Evolutionary conservation across 225 moss, liverwort and hornwort species (phyloP).

Genomic region (Anthoceros angustus): DNA sequence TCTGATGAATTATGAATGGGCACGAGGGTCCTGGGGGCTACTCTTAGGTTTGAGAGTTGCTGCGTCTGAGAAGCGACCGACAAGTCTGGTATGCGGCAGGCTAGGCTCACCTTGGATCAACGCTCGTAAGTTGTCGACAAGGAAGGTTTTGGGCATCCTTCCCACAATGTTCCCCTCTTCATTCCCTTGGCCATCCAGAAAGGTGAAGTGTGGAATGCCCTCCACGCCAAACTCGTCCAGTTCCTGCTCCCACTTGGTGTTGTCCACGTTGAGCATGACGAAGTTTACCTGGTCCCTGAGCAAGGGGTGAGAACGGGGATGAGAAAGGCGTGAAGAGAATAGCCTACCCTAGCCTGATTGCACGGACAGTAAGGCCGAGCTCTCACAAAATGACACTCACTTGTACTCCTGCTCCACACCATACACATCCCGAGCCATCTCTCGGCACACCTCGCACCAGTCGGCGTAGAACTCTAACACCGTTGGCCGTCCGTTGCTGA

Average conservation of each 20-base stretch:
- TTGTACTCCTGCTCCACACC: conserved; percentile 84
- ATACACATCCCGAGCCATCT: conserved; percentile 83
- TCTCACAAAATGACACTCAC: conserved; percentile 17
- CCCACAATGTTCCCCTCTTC: conserved; percentile 95
- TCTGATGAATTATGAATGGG: too few species aligned
- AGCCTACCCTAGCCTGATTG: neutral
- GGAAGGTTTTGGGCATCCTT: conserved; percentile 48
- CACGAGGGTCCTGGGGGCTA: too few species aligned
- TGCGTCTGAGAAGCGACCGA: conserved; percentile 60
- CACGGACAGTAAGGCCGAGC: neutral
- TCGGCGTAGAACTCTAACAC: conserved; percentile 94
- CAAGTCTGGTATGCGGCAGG: conserved; percentile 68
- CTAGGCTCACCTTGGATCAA: conserved; percentile 56
- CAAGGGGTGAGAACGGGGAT: neutral
- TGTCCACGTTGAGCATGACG: conserved; percentile 99
- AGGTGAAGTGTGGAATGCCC: conserved; percentile 91
- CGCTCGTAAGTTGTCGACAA: conserved; percentile 82
- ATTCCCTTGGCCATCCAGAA: conserved; percentile 71
- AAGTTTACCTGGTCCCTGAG: conserved; percentile 82
- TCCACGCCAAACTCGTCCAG: conserved; percentile 96
- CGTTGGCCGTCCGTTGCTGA: conserved; percentile 73
- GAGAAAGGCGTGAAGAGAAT: neutral
- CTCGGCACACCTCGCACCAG: conserved; percentile 98
- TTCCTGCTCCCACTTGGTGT: conserved; percentile 82
- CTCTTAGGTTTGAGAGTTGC: conserved; percentile 3